Evolutionary conservation across 805 yeast genomes (phyloP), one percentile per base, ranked within the genome.

Genomic region (Metschnikowia picachoensis): DNA sequence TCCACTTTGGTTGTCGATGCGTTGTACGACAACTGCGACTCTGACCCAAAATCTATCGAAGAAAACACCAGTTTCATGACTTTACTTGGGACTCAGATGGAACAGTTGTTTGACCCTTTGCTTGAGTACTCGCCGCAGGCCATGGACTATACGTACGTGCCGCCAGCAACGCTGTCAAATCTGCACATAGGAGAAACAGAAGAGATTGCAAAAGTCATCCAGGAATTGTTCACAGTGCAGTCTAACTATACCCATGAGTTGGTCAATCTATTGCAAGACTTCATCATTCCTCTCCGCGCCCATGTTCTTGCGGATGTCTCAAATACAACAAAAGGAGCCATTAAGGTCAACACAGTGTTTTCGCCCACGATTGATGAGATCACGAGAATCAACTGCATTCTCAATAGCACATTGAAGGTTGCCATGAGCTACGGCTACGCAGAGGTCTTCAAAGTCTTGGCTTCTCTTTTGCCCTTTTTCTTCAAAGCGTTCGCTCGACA

Each of bases 281-380:
- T 86, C 49, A 74, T 91, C 35, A 82, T 90, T 25, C 95, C 96
- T 0, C 64, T 90, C 32, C 74, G 98, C 54, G 79, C 86, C 13
- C 74, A 76, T 47, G 89, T 85, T 0, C 64, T 88, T 30, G 76
- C 80, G 44, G 49, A 50, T 13, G 34, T 44, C 20, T 41, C 57
- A 10, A 77, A 77, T 1, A 70, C 76, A 3, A 73, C 73, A 10
- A 60, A 79, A 35, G 82, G 87, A 1, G 81, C 86, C 2, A 64
- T 83, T 2, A 80, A 81, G 53, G 72, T 91, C 30, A 91, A 92
- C 62, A 74, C 81, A 40, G 74, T 89, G 0, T 90, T 92, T 59
- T 97, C 98, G 2, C 97, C 97, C 0, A 92, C 98, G 0, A 85
- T 92, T 15, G 97, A 92, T 65, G 98, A 92, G 67, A 83, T 92